phyloP scores from a whole-genome alignment of 2,329 filamentous ascomycete genomes.

The Neurospora crassa region DNA sequence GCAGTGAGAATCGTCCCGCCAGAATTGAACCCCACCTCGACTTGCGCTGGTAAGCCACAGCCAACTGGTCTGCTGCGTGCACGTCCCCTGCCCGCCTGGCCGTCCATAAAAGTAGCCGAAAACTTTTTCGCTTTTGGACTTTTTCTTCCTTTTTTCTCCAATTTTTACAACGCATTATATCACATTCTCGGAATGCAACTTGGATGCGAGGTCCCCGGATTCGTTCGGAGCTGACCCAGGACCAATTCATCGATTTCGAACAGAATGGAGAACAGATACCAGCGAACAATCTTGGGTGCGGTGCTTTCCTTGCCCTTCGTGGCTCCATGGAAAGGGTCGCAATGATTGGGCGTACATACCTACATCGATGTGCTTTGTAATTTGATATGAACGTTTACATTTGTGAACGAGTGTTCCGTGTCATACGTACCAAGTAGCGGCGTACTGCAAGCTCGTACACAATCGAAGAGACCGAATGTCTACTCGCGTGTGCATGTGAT shows the following conservation, averaged over 20 bases:
- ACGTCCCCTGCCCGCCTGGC: neutral
- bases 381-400: neutral
- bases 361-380: neutral
- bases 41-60: neutral
- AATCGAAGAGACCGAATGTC: neutral
- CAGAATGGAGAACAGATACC: slow-evolving; percentile 37
- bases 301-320: slow-evolving; percentile 29
- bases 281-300: slow-evolving; percentile 44
- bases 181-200: slow-evolving; percentile 35
- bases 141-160: slow-evolving; percentile 24
- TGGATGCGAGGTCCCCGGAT: slow-evolving; percentile 31
- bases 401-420: neutral
- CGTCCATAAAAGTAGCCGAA: slow-evolving; percentile 5
- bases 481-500: neutral
- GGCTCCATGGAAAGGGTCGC: slow-evolving; percentile 34
- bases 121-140: slow-evolving; percentile 8
- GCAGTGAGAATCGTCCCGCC: neutral
- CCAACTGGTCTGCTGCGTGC: neutral
- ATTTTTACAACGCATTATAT: slow-evolving; percentile 39
- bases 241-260: slow-evolving; percentile 32
- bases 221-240: slow-evolving; percentile 26
- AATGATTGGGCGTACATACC: slow-evolving; percentile 41
- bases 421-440: neutral
- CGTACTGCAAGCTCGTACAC: neutral
- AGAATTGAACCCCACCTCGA: neutral